Evolutionary conservation across 73 alveolate species (phyloP).

Genomic region (Paramecium tetraurelia): DNA sequence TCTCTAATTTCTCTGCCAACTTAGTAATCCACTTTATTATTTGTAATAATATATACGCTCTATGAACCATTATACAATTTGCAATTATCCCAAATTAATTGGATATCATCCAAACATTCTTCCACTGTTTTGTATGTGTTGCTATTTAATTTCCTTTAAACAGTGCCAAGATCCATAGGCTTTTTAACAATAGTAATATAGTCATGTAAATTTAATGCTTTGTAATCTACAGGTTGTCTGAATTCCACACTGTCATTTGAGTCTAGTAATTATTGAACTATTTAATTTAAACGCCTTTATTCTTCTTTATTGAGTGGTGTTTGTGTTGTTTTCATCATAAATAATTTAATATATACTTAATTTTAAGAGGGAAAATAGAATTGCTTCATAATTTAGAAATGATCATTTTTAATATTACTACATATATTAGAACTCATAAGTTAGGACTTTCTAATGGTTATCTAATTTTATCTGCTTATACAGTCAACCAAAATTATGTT

Average conservation of each 20-base stretch:
- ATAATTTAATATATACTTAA: not conserved
- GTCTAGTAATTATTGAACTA: constrained; percentile 38
- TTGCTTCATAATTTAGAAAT: not conserved
- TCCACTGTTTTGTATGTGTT: constrained; percentile 54
- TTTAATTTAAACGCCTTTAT: constrained; percentile 36
- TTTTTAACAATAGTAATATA: constrained; percentile 68
- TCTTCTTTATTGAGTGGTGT: constrained; percentile 51
- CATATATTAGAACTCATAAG: not conserved
- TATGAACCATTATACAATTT: constrained; percentile 65
- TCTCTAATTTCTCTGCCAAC: constrained; percentile 38
- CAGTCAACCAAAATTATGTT: not conserved
- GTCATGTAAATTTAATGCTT: constrained; percentile 63
- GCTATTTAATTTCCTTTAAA: constrained; percentile 60
- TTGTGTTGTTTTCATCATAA: not conserved
- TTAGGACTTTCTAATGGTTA: not conserved
- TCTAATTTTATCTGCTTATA: not conserved
- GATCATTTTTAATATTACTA: no score
- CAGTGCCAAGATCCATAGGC: constrained; percentile 77
- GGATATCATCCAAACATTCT: constrained; percentile 62
- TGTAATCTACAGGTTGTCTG: constrained; percentile 63
- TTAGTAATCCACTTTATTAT: constrained; percentile 34
- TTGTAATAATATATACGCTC: constrained; percentile 31
- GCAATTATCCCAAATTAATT: constrained; percentile 77
- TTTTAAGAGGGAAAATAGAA: not conserved
- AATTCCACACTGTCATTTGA: constrained; percentile 60